phyloP scores from a whole-genome alignment of 2,329 filamentous ascomycete species.

The Exophiala aquamarina region DNA sequence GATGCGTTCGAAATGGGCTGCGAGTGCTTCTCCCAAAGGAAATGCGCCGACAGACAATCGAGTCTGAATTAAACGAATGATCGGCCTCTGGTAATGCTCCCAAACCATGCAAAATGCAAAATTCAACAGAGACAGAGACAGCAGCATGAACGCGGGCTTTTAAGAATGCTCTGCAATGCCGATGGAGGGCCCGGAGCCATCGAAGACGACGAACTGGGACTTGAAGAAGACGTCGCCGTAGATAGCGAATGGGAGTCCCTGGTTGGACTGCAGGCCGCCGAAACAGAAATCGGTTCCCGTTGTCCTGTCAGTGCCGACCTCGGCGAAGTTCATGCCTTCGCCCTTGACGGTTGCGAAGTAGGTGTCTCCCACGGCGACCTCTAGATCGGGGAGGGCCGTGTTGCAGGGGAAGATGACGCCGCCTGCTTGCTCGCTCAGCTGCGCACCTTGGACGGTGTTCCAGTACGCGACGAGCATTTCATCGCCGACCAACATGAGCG shows the following conservation, averaged over 20 bases:
- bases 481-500: conserved; percentile 61
- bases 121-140: too few species aligned
- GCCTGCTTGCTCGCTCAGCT: conserved; percentile 44
- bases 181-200: conserved; percentile 52
- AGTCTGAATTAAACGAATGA: too few species aligned
- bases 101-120: too few species aligned
- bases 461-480: conserved; percentile 63
- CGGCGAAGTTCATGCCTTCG: conserved; percentile 56
- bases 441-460: conserved; percentile 51
- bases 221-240: conserved; percentile 63
- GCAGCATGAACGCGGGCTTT: too few species aligned
- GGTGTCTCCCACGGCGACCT: conserved; percentile 53
- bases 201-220: conserved; percentile 61
- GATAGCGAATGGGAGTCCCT: conserved; percentile 56
- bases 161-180: conserved; percentile 49
- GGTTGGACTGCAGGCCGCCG: conserved; percentile 60
- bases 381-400: conserved; percentile 53
- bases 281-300: conserved; percentile 50
- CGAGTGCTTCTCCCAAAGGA: too few species aligned
- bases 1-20: too few species aligned
- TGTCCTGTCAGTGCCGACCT: conserved; percentile 45
- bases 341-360: conserved; percentile 56
- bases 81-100: too few species aligned
- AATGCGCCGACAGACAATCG: too few species aligned
- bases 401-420: conserved; percentile 61